These are phyloP conservation scores for Ophiocordyceps camponoti-leonardi DNA, from an alignment of 2,329 filamentous ascomycete species.

Conservation along the genomic window DNA sequence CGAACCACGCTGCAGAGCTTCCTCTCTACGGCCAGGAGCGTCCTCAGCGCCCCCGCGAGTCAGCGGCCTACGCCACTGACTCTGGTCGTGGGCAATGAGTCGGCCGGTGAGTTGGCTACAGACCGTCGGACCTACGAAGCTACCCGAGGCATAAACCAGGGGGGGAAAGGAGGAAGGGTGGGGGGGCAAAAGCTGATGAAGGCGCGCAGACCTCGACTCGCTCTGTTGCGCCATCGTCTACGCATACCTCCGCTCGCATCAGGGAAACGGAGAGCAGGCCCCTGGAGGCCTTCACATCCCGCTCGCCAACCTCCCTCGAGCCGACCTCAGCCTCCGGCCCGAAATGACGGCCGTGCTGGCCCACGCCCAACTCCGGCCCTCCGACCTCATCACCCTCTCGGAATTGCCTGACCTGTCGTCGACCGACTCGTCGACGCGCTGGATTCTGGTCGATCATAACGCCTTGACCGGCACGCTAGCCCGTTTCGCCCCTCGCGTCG, in stretches of 20 bases:
- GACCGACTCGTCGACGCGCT: conserved; percentile 38
- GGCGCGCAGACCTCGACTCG: conserved; percentile 53
- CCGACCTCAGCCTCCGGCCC: conserved; percentile 53
- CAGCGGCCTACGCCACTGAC: conserved; percentile 31
- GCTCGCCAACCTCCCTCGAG: conserved; percentile 50
- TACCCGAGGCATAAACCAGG: too few species aligned
- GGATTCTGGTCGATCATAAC: conserved; percentile 73
- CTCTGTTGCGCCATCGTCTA: conserved; percentile 57
- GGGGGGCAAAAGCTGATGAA: background rate
- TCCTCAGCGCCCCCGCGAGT: conserved; percentile 24
- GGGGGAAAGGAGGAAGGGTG: background rate
- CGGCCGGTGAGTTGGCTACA: conserved; percentile 30
- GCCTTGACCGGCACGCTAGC: conserved; percentile 42
- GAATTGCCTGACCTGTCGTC: conserved; percentile 23
- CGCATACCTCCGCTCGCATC: conserved; percentile 53
- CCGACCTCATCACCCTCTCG: conserved; percentile 46
- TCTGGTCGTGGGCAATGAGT: conserved; percentile 51
- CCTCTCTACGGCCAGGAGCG: conserved; percentile 29
- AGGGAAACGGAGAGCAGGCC: conserved; percentile 13
- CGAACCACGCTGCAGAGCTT: conserved; percentile 29
- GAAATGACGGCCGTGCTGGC: conserved; percentile 52
- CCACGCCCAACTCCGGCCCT: conserved; percentile 37
- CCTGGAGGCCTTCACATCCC: conserved; percentile 44
- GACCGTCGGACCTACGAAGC: too few species aligned
- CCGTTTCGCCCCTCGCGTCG: conserved; percentile 18